Base-by-base conservation (phyloP, 2,329 filamentous ascomycete species). In the Gaeumannomyces sp. region DNA sequence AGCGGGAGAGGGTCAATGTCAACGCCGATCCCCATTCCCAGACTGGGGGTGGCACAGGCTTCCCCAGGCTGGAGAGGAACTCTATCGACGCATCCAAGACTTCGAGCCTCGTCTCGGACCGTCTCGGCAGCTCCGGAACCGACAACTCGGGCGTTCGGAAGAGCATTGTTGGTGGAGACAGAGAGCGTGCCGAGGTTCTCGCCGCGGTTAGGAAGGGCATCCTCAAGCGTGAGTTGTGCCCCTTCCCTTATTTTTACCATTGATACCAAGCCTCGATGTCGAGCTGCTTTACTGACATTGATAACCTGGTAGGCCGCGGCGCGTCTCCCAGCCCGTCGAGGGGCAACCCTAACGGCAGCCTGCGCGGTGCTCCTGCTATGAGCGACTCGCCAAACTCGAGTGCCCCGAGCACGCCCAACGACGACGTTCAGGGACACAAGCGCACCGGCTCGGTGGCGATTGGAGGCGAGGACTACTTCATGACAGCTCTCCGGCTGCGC, bases 121-220 rank as follows among this genome's bases (percentile, higher is more conserved):
- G 84, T 22, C 69, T 81, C 7, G 81, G 81, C 33, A 86, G 83
- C 68, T 83, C 84, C 4, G 81, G 82, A 11, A 87, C 85, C 0
- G 85, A 89, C 33, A 84, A 81, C 64, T 86, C 89, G 28, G 80
- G 80, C 28, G 80, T 88, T 19, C 86, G 93, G 69, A 94, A 91
- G 81, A 98, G 93, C 78, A 96, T 97, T 71, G 84, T 97, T 60
- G 94, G 93, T 56, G 91, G 92, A 33, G 95, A 98, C 69, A 89
- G 83, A 72, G 95, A 98, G 73, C 88, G 94, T 68, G 92, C 93
- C 1, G 94, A 98, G 74, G 90, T 97, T 22, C 84, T 98, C 59
- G 92, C 93, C 27, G 92, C 93, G 8, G 92, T 98, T 61, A 92
- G 92, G 73, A 97, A 97, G 79, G 95, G 95, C 61, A 99, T 99